These are phyloP conservation scores for Ophiosphaerella korrae DNA, from an alignment of 2,329 filamentous ascomycete species.

Conservation along the genomic window DNA sequence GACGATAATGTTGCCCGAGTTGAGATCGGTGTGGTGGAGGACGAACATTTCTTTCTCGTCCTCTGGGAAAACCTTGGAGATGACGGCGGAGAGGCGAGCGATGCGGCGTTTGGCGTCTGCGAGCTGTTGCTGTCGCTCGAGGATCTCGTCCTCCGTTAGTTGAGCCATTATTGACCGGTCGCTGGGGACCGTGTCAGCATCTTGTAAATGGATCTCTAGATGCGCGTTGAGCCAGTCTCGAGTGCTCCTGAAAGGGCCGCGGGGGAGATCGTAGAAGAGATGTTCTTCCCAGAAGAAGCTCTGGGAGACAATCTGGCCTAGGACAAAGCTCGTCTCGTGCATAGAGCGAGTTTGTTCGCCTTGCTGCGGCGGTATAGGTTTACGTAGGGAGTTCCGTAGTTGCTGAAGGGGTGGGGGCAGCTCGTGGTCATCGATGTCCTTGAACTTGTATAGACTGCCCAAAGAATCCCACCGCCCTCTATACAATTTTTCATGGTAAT, in stretches of 20 bases:
- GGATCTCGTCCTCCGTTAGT: no score
- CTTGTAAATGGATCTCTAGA: background rate
- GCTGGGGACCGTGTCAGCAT: background rate
- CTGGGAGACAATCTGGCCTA: background rate
- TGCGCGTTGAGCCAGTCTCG: slow-evolving; percentile 7
- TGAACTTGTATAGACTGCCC: slow-evolving; percentile 3
- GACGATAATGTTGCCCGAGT: background rate
- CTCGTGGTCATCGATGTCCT: background rate
- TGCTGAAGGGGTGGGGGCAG: no score
- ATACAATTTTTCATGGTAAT: slow-evolving; percentile 4
- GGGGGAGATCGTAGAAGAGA: background rate
- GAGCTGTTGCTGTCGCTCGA: no score
- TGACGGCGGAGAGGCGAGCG: background rate
- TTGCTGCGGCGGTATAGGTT: no score
- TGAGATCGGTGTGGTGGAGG: background rate
- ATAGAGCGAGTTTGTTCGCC: no score
- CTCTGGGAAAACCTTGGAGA: background rate
- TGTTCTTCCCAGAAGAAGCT: slow-evolving; percentile 2
- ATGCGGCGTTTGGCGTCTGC: background rate
- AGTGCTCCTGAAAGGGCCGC: slow-evolving; percentile 3
- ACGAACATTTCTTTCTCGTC: background rate
- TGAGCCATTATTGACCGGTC: no score
- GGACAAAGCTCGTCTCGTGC: no score
- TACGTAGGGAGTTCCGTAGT: no score
- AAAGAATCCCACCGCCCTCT: slow-evolving; percentile 3